These are phyloP conservation scores for Hyphopichia pseudoburtonii DNA, from an alignment of 1,139 yeast genomes.

Conservation along the genomic window DNA sequence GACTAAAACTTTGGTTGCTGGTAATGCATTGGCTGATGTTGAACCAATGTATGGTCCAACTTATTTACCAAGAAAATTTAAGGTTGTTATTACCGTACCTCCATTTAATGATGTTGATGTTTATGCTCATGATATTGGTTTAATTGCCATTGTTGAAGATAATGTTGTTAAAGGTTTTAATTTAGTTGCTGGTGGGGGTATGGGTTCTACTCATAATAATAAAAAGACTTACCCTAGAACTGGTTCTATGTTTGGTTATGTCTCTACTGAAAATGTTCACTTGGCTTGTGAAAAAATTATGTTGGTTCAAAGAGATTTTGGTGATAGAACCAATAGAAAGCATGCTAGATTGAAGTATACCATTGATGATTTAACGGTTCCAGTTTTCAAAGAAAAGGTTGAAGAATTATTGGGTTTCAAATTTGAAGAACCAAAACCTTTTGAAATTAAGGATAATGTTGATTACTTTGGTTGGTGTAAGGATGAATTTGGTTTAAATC, in stretches of 20 bases:
- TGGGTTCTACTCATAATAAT: slow-evolving; percentile 98
- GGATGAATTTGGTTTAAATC: slow-evolving; percentile 85
- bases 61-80: slow-evolving; percentile 94
- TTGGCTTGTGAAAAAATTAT: slow-evolving; percentile 86
- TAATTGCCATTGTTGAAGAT: slow-evolving; percentile 81
- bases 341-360: slow-evolving; percentile 98
- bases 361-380: slow-evolving; percentile 87
- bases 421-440: slow-evolving; percentile 69
- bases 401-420: slow-evolving; percentile 80
- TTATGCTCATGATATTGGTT: slow-evolving; percentile 92
- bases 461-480: slow-evolving; percentile 94
- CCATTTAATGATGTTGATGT: slow-evolving; percentile 97
- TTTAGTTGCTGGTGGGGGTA: slow-evolving; percentile 95
- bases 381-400: slow-evolving; percentile 72
- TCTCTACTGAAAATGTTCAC: slow-evolving; percentile 64
- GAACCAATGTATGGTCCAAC: slow-evolving; percentile 89
- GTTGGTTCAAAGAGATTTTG: slow-evolving; percentile 92
- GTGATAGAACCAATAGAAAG: slow-evolving; percentile 95
- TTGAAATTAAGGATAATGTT: slow-evolving; percentile 79
- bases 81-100: slow-evolving; percentile 92
- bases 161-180: slow-evolving; percentile 74
- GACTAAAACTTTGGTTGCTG: slow-evolving; percentile 79
- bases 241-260: slow-evolving; percentile 83
- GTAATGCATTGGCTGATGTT: slow-evolving; percentile 78
- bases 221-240: slow-evolving; percentile 96